These are phyloP conservation scores for Colletotrichum tropicicola DNA, from an alignment of 2,329 filamentous ascomycete genomes.

Conservation along the genomic window DNA sequence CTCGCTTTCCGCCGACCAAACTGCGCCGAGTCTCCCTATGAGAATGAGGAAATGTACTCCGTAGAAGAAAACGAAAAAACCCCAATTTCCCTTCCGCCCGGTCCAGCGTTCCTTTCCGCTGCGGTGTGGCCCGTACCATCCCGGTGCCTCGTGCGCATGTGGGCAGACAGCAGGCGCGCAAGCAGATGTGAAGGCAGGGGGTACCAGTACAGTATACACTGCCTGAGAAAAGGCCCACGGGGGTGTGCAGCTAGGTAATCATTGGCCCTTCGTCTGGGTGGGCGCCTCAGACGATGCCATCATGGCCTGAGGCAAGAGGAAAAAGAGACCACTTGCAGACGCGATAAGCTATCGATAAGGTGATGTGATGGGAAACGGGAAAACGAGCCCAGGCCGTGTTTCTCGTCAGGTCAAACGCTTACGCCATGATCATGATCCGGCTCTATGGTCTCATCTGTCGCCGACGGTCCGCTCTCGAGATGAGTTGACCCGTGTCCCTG, in stretches of 20 bases:
- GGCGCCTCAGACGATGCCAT: not conserved
- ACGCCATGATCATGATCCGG: not conserved
- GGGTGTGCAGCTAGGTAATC: not conserved
- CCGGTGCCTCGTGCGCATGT: conserved; percentile 2
- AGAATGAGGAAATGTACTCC: no score
- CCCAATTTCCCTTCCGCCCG: no score
- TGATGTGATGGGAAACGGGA: not conserved
- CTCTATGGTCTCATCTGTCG: not conserved
- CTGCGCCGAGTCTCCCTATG: no score
- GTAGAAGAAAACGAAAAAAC: no score
- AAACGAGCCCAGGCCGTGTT: not conserved
- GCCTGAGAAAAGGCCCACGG: no score
- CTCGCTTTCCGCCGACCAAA: not conserved
- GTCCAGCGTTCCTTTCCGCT: no score
- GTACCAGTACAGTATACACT: no score
- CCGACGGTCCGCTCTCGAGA: not conserved
- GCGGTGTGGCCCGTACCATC: conserved; percentile 10
- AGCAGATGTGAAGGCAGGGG: no score
- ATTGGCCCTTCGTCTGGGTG: not conserved
- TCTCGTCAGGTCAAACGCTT: not conserved
- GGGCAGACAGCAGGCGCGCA: not conserved
- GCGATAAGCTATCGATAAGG: conserved; percentile 27
- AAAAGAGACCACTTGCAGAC: not conserved
- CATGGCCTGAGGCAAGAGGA: conserved; percentile 23
- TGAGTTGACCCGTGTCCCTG: not conserved